Percentiles rank a stretch among this genome's conserved stretches.
phyloP scores from a whole-genome alignment of 2,329 filamentous ascomycete species.

The Alternaria metachromatica region DNA sequence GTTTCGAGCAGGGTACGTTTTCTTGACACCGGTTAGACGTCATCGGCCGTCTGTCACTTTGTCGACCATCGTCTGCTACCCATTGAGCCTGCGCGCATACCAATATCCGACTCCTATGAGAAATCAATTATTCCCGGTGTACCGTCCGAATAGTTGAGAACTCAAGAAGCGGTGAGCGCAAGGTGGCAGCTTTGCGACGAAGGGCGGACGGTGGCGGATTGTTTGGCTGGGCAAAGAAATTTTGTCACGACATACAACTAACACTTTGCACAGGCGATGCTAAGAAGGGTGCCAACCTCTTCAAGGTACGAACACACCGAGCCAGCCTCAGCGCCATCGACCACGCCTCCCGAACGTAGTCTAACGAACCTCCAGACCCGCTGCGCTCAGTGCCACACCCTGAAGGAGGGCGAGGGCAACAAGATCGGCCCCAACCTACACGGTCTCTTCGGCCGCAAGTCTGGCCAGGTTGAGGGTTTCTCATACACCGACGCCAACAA shows the following conservation, averaged over 20 bases:
- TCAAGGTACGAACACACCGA: conserved; percentile 69
- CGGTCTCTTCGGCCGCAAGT: conserved; percentile 97
- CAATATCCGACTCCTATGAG: conserved; percentile 10
- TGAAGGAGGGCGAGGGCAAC: conserved; percentile 89
- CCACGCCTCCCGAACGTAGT: conserved; percentile 2
- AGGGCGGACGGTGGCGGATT: conserved; percentile 24
- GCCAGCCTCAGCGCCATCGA: conserved; percentile 1
- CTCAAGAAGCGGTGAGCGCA: conserved; percentile 20
- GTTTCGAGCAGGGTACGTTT: conserved; percentile 50
- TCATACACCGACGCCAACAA: conserved; percentile 99
- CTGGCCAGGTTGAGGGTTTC: conserved; percentile 88
- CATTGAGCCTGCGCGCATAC: conserved; percentile 36
- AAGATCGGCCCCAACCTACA: conserved; percentile 97
- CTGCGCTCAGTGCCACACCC: conserved; percentile 98
- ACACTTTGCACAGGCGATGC: conserved; percentile 71
- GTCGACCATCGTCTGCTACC: conserved; percentile 18
- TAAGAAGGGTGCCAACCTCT: conserved; percentile 97
- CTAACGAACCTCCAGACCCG: conserved; percentile 67
- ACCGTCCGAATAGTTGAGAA: not conserved
- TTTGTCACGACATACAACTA: conserved; percentile 19
- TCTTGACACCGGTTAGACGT: conserved; percentile 33
- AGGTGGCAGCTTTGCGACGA: conserved; percentile 36
- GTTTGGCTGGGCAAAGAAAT: conserved; percentile 12
- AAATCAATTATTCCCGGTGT: conserved; percentile 4
- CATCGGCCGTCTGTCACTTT: conserved; percentile 34